Base-by-base conservation (phyloP, 441 rosid genomes). In the Francoa sonchifolia region DNA sequence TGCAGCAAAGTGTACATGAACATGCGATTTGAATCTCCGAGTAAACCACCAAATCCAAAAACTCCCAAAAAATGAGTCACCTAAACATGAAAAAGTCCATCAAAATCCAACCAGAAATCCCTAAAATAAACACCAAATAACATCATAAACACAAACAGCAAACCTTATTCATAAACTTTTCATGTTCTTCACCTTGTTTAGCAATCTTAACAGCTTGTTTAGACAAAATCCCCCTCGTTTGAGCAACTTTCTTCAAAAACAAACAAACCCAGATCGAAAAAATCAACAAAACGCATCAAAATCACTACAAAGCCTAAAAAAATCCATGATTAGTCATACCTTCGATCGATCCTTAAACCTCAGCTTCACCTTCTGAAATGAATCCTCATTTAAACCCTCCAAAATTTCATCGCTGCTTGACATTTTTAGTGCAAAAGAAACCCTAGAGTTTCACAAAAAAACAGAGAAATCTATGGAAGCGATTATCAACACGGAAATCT, bases 121-220 rank as follows among this genome's bases (percentile, higher is more conserved):
- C 30, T 44, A 22, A 47, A 6, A 5, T 17, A 46, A 22, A 8
- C 12, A 17, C 3, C 19, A n/a, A 13, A 6, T 11, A 12, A 16
- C 8, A 15, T 27, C 9, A 17, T 15, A 22, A 18, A 30, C 6
- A 29, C 8, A 41, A 37, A 53, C 12, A 22, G 6, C 8, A 12
- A 48, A 66, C 98, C 82, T 89, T 89, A 45, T 74, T 82, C 41
- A 89, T 72, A 54, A 85, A 76, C 41, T 76, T 61, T 52, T 89
- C 93, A 44, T 89, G 98, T 54, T 79, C 89, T 68, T 82, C 94
- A 0, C 89, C 98, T 69, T 74, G 87, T 61, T 77, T 85, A 18
- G 89, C 98, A 45, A 89, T 82, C 86, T 79, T 89, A 51, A 69
- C 75, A 1, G 94, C 98, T 34, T 89, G 93, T 60, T 89, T 82